phyloP scores from a whole-genome alignment of 441 rosid genomes.

The Adansonia rubrostipa region DNA sequence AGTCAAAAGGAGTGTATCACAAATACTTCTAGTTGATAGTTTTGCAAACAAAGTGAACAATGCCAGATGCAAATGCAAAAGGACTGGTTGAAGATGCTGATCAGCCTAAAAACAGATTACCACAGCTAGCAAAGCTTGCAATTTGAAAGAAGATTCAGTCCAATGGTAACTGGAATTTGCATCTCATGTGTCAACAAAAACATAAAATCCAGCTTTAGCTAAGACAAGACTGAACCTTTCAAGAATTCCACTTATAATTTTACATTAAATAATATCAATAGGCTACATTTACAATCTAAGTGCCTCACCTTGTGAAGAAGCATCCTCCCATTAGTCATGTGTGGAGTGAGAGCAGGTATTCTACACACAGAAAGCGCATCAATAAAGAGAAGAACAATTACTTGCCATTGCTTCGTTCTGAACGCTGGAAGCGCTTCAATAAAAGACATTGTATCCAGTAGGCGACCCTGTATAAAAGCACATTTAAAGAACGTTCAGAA shows the following conservation, averaged over 20 bases:
- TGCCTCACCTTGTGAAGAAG: slow-evolving; percentile 60
- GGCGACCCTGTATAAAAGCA: slow-evolving; percentile 52
- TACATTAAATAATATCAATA: neutral
- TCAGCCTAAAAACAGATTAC: neutral
- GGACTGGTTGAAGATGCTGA: neutral
- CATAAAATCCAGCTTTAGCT: slow-evolving; percentile 1
- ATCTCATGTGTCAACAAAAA: neutral
- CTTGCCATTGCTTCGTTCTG: slow-evolving; percentile 76
- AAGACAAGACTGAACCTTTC: neutral
- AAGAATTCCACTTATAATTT: slow-evolving; percentile 11
- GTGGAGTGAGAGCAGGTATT: slow-evolving; percentile 62
- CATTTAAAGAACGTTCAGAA: slow-evolving; percentile 9
- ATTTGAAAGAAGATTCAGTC: slow-evolving; percentile 1
- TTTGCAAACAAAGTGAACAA: neutral
- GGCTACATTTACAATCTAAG: neutral
- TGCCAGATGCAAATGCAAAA: slow-evolving; percentile 5
- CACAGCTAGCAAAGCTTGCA: neutral
- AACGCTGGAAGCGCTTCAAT: slow-evolving; percentile 72
- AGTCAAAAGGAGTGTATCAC: neutral
- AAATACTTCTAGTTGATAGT: slow-evolving; percentile 4
- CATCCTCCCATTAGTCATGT: slow-evolving; percentile 53
- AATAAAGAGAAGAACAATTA: slow-evolving; percentile 68
- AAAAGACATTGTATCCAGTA: slow-evolving; percentile 91
- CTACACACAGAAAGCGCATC: slow-evolving; percentile 78
- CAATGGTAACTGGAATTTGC: neutral